A percentile compares a stretch with the other conserved stretches of the same genome.
phyloP scores from a whole-genome alignment of 441 rosid species.

The Isatis lusitanica region DNA sequence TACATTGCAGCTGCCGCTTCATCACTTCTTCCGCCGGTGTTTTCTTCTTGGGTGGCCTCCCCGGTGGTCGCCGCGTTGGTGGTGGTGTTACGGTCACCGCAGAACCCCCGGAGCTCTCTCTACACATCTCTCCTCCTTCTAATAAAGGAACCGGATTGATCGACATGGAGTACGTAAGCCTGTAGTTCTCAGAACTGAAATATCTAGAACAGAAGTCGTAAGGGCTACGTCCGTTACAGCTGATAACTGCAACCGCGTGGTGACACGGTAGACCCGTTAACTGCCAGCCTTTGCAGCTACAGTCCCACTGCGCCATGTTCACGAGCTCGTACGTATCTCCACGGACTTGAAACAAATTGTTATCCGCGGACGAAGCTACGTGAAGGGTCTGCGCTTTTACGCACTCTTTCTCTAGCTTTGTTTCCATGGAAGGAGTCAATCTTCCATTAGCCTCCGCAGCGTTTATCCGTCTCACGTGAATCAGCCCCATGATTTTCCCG shows the following conservation, averaged over 20 bases:
- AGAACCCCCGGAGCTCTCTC: conserved; percentile 53
- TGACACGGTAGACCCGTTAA: conserved; percentile 81
- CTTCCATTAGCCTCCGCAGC: conserved; percentile 63
- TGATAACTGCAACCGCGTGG: conserved; percentile 71
- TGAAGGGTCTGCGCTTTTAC: conserved; percentile 53
- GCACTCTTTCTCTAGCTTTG: conserved; percentile 68
- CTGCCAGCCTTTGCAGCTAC: conserved; percentile 89
- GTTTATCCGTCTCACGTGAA: conserved; percentile 47
- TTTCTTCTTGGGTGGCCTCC: conserved; percentile 79
- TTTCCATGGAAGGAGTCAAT: conserved; percentile 75
- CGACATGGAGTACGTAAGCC: conserved; percentile 66
- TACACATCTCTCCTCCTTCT: conserved; percentile 48
- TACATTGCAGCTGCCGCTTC: conserved; percentile 90
- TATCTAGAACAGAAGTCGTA: conserved; percentile 81
- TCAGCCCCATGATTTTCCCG: conserved; percentile 68
- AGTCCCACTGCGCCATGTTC: conserved; percentile 71
- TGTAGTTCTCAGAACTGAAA: conserved; percentile 66
- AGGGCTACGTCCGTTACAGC: conserved; percentile 51
- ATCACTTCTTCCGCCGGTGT: conserved; percentile 56
- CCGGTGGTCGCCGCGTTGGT: conserved; percentile 82
- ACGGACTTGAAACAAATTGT: conserved; percentile 74
- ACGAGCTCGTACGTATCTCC: conserved; percentile 74
- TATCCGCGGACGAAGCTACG: conserved; percentile 51
- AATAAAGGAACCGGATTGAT: conserved; percentile 59
- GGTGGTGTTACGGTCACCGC: conserved; percentile 82